Base-by-base conservation (phyloP, 2,329 filamentous ascomycete species). In the Alternaria novae-zelandiae region DNA sequence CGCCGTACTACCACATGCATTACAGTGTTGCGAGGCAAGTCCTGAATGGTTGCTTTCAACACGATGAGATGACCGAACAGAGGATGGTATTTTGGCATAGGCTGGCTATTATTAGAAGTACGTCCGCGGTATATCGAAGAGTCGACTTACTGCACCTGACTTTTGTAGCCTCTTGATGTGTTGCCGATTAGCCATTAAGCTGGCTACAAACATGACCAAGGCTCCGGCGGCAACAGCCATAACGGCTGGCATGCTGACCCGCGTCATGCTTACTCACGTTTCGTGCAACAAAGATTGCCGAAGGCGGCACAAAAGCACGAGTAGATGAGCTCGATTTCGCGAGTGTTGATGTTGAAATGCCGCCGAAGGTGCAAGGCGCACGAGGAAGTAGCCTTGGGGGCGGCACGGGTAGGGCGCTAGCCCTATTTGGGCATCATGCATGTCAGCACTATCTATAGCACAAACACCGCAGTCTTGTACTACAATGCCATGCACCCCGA, bases 1-100 rank as follows among this genome's bases (percentile, higher is more conserved):
- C 46, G 46, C 12, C 43, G 46, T 12, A 70, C 46, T 7, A 59
- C 57, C 9, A 61, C 56, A 47, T 64, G 59, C 23, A 65, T 61
- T 26, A 54, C 51, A 6, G 54, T 50, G 53, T 69, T 60, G 15
- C 44, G 54, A 12, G 66, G 68, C 7, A 65, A 25, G 10, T 17
- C 25, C 9, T 61, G 41, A 11, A 65, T 61, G 46, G 28, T 51
- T 51, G 62, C 43, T 56, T 64, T 65, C 15, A 69, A 28, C 13
- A 55, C 61, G 12, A 62, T 36, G 26, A 70, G 53, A 61, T 70
- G 68, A 28, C 67, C 63, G 21, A 61, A 59, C 6, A 70, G 26
- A 5, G 58, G 59, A 56, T 68, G 55, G 43, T 44, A 57, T 51
- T 51, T 46, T 5, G 67, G 67, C 65, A 70, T 70, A 47, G 65